Evolutionary conservation across 1,284 basidiomycete species (phyloP).

Genomic region (Phellinidium pouzarii): DNA sequence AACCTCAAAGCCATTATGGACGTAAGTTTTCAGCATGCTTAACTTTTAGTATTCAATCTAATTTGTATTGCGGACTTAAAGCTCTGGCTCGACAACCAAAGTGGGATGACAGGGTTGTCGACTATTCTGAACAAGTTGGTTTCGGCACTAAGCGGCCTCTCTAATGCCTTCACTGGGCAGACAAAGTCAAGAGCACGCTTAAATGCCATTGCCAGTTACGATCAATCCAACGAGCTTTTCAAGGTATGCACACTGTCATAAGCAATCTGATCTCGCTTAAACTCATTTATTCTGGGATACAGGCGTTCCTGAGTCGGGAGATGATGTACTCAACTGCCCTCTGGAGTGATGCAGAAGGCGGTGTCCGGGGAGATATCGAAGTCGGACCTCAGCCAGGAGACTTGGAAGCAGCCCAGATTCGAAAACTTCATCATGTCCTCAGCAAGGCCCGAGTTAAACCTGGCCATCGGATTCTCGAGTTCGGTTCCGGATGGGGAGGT

Average conservation of each 20-base stretch:
- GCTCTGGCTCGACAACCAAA: slow-evolving; percentile 81
- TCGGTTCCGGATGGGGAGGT: slow-evolving; percentile 90
- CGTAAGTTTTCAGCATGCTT: slow-evolving; percentile 38
- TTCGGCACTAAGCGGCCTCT: slow-evolving; percentile 62
- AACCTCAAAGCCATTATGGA: slow-evolving; percentile 73
- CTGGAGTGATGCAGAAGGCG: slow-evolving; percentile 68
- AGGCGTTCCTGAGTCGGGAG: slow-evolving; percentile 79
- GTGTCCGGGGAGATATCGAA: slow-evolving; percentile 58
- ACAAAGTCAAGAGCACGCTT: slow-evolving; percentile 70
- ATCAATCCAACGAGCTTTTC: slow-evolving; percentile 80
- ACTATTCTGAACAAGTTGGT: slow-evolving; percentile 60
- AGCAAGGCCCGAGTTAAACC: slow-evolving; percentile 67
- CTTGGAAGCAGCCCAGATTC: slow-evolving; percentile 74
- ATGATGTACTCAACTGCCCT: slow-evolving; percentile 93
- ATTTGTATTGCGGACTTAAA: slow-evolving; percentile 28
- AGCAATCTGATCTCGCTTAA: slow-evolving; percentile 1
- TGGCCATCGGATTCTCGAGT: slow-evolving; percentile 79
- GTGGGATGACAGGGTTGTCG: slow-evolving; percentile 58
- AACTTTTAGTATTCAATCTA: slow-evolving; percentile 17
- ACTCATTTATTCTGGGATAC: slow-evolving; percentile 29
- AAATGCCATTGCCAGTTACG: slow-evolving; percentile 86
- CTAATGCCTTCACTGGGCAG: slow-evolving; percentile 79
- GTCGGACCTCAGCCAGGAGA: slow-evolving; percentile 49
- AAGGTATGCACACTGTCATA: slow-evolving; percentile 37
- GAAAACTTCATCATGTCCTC: slow-evolving; percentile 78